A percentile compares a stretch with the other conserved stretches of the same genome.
Evolutionary conservation across 1,284 basidiomycete genomes (phyloP).

Genomic region (Ganoderma leucocontextum): DNA sequence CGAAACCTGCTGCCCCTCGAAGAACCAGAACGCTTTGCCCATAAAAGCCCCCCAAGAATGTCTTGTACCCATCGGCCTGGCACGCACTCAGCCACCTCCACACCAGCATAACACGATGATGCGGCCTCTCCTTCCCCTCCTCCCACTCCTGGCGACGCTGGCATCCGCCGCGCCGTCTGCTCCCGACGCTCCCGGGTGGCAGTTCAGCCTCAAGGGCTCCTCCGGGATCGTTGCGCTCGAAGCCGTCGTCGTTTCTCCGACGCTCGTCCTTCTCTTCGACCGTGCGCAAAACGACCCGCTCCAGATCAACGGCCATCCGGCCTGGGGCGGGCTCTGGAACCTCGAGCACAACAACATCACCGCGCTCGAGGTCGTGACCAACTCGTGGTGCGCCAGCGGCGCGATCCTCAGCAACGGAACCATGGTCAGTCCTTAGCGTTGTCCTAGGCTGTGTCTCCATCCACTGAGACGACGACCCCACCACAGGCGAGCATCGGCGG

Average conservation of each 20-base stretch:
- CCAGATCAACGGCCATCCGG: conserved; percentile 13
- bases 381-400: conserved; percentile 38
- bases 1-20: background rate
- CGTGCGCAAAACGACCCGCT: conserved; percentile 46
- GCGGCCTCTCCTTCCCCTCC: background rate
- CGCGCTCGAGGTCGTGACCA: conserved; percentile 16
- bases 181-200: conserved; percentile 18
- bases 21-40: background rate
- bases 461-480: conserved; percentile 2
- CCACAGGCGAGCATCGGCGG: conserved; percentile 51
- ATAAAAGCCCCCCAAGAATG: background rate
- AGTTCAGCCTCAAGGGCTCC: conserved; percentile 37
- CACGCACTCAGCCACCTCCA: background rate
- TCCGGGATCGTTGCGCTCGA: conserved; percentile 58
- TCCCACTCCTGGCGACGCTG: conserved; percentile 2
- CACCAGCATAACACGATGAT: background rate
- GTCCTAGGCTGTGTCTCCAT: background rate
- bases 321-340: conserved; percentile 15
- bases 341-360: conserved; percentile 40
- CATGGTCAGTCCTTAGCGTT: conserved; percentile 43
- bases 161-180: conserved; percentile 12
- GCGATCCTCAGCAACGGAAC: conserved; percentile 54
- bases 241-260: conserved; percentile 53
- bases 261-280: conserved; percentile 54
- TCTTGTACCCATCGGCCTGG: background rate